Conservation (phyloP, 176 grass and related monocot genomes). For the Oryza nivara region DNA sequence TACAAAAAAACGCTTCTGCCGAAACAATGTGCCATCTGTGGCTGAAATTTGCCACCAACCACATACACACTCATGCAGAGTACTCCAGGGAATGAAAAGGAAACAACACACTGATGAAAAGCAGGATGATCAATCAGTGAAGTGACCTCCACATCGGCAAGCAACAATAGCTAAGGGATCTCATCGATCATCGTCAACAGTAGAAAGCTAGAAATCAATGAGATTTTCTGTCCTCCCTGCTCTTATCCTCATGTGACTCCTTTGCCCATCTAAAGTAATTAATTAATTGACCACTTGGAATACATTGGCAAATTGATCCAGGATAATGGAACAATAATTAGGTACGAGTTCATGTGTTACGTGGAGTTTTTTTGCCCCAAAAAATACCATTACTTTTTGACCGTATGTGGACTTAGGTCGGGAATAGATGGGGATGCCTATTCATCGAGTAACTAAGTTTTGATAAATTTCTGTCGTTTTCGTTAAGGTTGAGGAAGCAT, state of each 20-base stretch:
- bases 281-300: neutral
- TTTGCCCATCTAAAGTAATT: constrained; percentile 2
- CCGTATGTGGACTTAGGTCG: too few species aligned
- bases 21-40: neutral
- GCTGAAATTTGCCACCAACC: constrained; percentile 27
- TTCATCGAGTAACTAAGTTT: too few species aligned
- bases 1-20: neutral
- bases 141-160: constrained; percentile 51
- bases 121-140: neutral
- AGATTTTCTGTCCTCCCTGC: constrained; percentile 12
- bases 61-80: neutral
- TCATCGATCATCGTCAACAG: neutral
- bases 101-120: neutral
- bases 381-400: neutral
- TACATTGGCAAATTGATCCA: constrained; percentile 7
- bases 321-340: neutral
- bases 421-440: too few species aligned
- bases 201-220: constrained; percentile 6
- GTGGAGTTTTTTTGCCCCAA: neutral
- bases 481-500: too few species aligned
- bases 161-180: constrained; percentile 3
- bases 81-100: neutral
- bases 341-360: neutral
- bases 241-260: neutral
- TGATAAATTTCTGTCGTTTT: too few species aligned